Conservation (phyloP, 352 stramenopile species). For the Phytophthora agathidicida region DNA sequence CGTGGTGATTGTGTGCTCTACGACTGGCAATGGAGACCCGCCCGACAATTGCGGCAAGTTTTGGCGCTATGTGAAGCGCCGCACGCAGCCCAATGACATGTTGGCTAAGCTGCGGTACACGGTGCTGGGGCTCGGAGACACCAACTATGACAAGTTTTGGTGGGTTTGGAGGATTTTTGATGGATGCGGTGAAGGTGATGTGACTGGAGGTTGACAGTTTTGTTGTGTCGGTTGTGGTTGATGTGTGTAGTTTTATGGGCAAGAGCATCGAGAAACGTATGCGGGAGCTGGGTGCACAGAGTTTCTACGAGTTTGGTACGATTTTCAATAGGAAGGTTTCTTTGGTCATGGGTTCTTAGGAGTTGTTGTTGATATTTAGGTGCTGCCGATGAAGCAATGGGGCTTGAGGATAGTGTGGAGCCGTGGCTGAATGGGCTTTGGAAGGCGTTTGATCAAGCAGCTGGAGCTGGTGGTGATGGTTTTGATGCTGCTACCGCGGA, state of each 20-base stretch:
- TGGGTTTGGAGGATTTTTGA: constrained; percentile 20
- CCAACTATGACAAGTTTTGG: constrained; percentile 98
- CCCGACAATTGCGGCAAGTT: constrained; percentile 95
- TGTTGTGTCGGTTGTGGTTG: not conserved
- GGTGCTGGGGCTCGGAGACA: constrained; percentile 95
- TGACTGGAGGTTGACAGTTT: not conserved
- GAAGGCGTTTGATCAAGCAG: constrained; percentile 50
- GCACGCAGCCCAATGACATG: constrained; percentile 77
- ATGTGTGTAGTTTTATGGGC: constrained; percentile 67
- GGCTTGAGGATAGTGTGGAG: constrained; percentile 95
- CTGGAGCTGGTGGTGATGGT: constrained; percentile 1
- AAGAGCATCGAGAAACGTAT: constrained; percentile 92
- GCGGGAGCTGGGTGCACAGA: constrained; percentile 81
- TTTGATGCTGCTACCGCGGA: constrained; percentile 18
- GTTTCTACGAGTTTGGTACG: constrained; percentile 74
- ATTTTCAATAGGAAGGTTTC: not conserved
- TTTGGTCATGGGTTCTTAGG: not conserved
- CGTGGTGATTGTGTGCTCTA: constrained; percentile 92
- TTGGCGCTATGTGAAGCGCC: constrained; percentile 92
- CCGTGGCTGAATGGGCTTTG: constrained; percentile 84
- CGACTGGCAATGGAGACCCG: constrained; percentile 95
- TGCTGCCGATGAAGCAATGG: constrained; percentile 94
- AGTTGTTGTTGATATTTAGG: constrained; percentile 30
- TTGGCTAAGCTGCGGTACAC: constrained; percentile 82
- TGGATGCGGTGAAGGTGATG: not conserved